Percentiles rank a stretch among this genome's conserved stretches.
Conservation (phyloP, 495 filamentous ascomycete genomes). For the Letharia columbiana region DNA sequence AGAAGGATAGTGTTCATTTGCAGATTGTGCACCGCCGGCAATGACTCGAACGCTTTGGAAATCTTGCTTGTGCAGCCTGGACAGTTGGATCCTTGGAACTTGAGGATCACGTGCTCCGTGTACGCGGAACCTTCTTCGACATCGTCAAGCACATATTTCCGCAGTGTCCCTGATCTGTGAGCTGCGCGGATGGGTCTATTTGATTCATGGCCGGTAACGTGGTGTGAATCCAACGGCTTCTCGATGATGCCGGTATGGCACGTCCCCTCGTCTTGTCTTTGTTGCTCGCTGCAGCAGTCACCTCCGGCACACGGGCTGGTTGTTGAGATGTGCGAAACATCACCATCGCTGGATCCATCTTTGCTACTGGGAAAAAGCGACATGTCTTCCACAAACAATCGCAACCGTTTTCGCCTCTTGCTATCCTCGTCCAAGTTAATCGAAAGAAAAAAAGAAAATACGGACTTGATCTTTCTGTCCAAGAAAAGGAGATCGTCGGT, state of each 20-base stretch:
- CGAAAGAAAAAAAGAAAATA: neutral
- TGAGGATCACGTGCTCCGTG: slow-evolving; percentile 2
- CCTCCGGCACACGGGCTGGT: neutral
- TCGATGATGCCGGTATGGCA: neutral
- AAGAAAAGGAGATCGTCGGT: neutral
- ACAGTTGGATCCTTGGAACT: slow-evolving; percentile 5
- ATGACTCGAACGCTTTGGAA: neutral
- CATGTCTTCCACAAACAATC: neutral
- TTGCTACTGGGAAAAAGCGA: neutral
- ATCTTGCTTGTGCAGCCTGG: slow-evolving; percentile 7
- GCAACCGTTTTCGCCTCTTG: neutral
- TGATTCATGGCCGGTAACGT: neutral
- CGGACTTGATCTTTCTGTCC: neutral
- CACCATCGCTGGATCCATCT: neutral
- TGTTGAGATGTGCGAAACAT: neutral
- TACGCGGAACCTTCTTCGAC: neutral
- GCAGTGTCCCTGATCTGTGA: neutral
- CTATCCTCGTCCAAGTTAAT: neutral
- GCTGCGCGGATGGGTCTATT: neutral
- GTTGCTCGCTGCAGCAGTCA: neutral
- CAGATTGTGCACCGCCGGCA: slow-evolving; percentile 36
- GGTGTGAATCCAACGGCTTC: neutral
- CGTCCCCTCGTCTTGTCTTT: neutral
- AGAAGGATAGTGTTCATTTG: slow-evolving; percentile 53
- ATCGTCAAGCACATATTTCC: neutral